Percentiles rank a stretch among this genome's conserved stretches.
phyloP scores from a whole-genome alignment of 164 flowering plant genomes.

The Houttuynia cordata region DNA sequence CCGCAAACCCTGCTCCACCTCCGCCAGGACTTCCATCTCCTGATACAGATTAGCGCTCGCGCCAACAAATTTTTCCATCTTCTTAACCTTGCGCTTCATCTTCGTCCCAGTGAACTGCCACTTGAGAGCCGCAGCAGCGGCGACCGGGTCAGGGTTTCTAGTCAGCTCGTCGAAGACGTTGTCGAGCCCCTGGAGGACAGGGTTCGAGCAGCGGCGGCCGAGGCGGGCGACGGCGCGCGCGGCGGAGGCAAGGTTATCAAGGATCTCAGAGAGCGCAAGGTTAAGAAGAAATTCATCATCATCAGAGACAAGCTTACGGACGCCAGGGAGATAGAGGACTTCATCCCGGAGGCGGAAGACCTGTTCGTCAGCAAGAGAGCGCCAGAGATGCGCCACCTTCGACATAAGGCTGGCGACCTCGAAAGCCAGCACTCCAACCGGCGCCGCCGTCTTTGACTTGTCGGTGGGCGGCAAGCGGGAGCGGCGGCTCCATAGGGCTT shows the following conservation, averaged over 20 bases:
- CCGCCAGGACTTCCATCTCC: constrained; percentile 72
- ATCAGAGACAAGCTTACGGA: constrained; percentile 71
- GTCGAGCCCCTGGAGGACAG: constrained; percentile 50
- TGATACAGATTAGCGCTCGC: constrained; percentile 53
- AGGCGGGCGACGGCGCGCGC: constrained; percentile 59
- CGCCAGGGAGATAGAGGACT: constrained; percentile 40
- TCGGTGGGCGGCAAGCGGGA: constrained; percentile 16
- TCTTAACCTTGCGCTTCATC: constrained; percentile 78
- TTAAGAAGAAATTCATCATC: constrained; percentile 46
- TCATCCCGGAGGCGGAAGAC: constrained; percentile 46
- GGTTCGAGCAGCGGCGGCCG: constrained; percentile 50
- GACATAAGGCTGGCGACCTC: constrained; percentile 86
- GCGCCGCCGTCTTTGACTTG: constrained; percentile 18
- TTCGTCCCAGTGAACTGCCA: constrained; percentile 58
- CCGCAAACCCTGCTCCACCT: constrained; percentile 59
- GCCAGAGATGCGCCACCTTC: constrained; percentile 67
- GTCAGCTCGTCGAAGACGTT: constrained; percentile 38
- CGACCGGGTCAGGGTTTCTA: constrained; percentile 15
- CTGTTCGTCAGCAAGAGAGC: constrained; percentile 57
- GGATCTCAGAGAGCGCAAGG: constrained; percentile 48
- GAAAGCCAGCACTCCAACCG: constrained; percentile 67
- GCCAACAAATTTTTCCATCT: constrained; percentile 58
- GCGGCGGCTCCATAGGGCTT: constrained; percentile 27
- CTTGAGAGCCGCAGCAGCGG: constrained; percentile 22
- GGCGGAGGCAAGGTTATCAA: constrained; percentile 38